phyloP scores from a whole-genome alignment of 2,329 filamentous ascomycete genomes.

The Nectriaceae sp. region DNA sequence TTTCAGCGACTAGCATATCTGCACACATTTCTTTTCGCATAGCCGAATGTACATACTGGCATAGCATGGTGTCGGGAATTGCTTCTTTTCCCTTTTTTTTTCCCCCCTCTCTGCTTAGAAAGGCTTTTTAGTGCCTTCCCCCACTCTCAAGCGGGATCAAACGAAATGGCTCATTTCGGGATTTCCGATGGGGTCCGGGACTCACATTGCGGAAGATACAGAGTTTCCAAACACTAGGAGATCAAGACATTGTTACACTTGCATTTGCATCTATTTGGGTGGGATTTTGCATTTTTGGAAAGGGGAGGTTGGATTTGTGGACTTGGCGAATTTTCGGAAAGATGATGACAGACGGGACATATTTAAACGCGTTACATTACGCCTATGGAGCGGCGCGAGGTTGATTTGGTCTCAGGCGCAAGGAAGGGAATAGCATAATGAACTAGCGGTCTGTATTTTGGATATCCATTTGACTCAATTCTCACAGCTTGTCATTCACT shows the following conservation, averaged over 20 bases:
- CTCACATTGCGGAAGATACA: background rate
- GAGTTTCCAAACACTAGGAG: slow-evolving; percentile 12
- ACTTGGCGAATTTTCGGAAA: background rate
- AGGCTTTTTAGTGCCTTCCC: slow-evolving; percentile 4
- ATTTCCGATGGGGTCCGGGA: slow-evolving; percentile 14
- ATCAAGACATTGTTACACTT: background rate
- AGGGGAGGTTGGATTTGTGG: background rate
- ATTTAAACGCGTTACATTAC: background rate
- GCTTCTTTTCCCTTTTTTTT: slow-evolving; percentile 8
- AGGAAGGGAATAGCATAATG: slow-evolving; percentile 14
- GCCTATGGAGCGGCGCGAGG: background rate
- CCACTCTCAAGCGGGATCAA: slow-evolving; percentile 14
- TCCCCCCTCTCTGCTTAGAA: background rate
- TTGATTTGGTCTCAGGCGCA: slow-evolving; percentile 17
- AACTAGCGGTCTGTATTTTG: slow-evolving; percentile 21
- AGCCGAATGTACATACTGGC: slow-evolving; percentile 3
- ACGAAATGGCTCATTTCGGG: slow-evolving; percentile 20
- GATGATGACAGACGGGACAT: background rate
- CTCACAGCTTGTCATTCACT: slow-evolving; percentile 1
- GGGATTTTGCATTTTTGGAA: slow-evolving; percentile 10
- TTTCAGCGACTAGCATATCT: slow-evolving; percentile 20
- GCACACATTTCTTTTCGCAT: slow-evolving; percentile 6
- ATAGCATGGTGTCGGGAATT: slow-evolving; percentile 20
- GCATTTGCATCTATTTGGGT: slow-evolving; percentile 22
- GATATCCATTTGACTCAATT: slow-evolving; percentile 24